Percentiles rank a stretch among this genome's conserved stretches.
phyloP scores from a whole-genome alignment of 2,329 filamentous ascomycete genomes.

The Podosphaera leucotricha region DNA sequence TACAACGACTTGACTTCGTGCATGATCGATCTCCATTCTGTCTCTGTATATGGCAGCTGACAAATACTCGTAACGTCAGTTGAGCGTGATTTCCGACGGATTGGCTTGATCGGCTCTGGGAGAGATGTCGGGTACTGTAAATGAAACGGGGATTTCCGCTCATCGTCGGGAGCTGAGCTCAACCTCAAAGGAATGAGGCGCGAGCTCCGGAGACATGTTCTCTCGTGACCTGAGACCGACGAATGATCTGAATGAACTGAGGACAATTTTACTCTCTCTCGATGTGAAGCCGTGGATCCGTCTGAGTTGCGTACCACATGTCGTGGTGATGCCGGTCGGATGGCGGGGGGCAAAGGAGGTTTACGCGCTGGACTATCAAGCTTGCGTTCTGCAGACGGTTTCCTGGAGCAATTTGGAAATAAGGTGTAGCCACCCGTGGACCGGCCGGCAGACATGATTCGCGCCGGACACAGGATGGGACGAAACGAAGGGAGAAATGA shows the following conservation, averaged over 20 bases:
- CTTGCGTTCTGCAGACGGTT: neutral
- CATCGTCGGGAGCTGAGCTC: neutral
- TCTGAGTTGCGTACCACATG: neutral
- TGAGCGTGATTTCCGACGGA: slow-evolving; percentile 4
- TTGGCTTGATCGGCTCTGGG: neutral
- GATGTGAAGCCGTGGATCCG: neutral
- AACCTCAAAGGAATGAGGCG: slow-evolving; percentile 7
- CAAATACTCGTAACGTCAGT: slow-evolving; percentile 6
- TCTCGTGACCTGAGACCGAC: neutral
- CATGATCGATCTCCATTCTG: slow-evolving; percentile 13
- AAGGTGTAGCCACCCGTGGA: neutral
- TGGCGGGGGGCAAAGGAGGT: neutral
- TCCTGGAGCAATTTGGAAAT: neutral
- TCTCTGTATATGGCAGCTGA: slow-evolving; percentile 9
- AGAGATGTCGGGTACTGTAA: neutral
- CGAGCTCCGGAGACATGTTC: neutral
- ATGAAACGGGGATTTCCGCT: neutral
- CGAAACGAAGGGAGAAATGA: too few species aligned
- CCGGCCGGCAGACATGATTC: neutral
- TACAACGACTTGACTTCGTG: slow-evolving; percentile 14
- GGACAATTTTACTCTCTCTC: neutral
- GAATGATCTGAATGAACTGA: neutral
- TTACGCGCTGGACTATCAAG: neutral
- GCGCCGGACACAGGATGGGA: neutral
- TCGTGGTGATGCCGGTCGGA: neutral